These are phyloP conservation scores for Sarocladium strictum DNA, from an alignment of 2,329 filamentous ascomycete genomes.

Conservation along the genomic window DNA sequence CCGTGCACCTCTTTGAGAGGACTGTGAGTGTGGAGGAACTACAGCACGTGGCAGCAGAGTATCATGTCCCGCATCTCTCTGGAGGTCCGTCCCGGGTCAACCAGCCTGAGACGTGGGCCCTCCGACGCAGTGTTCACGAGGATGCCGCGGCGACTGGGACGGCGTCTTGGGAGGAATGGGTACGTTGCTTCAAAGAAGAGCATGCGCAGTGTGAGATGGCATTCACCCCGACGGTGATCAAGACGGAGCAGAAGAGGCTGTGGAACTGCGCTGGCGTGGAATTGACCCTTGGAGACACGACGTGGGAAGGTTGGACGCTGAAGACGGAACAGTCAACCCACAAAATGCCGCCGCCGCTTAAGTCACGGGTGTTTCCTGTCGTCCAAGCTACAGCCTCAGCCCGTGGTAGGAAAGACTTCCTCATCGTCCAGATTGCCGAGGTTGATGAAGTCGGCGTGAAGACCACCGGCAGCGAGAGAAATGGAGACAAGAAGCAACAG, in stretches of 20 bases:
- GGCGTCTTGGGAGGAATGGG: constrained; percentile 60
- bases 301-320: constrained; percentile 43
- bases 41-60: constrained; percentile 27
- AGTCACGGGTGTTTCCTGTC: constrained; percentile 60
- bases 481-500: constrained; percentile 18
- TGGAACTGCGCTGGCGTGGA: constrained; percentile 41
- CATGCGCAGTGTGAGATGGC: constrained; percentile 33
- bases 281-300: constrained; percentile 18
- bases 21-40: constrained; percentile 40
- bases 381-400: constrained; percentile 52
- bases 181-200: constrained; percentile 47
- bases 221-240: constrained; percentile 32
- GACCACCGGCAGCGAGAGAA: not conserved
- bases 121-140: constrained; percentile 55
- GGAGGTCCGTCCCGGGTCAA: constrained; percentile 13
- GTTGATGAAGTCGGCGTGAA: constrained; percentile 10
- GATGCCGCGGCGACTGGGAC: constrained; percentile 44
- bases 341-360: constrained; percentile 51
- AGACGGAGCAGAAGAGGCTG: constrained; percentile 28
- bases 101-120: constrained; percentile 54
- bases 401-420: constrained; percentile 37
- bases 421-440: constrained; percentile 51
- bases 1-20: constrained; percentile 48
- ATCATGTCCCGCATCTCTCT: constrained; percentile 21
- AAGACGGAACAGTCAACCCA: constrained; percentile 61